Evolutionary conservation across 2,329 filamentous ascomycete genomes (phyloP).

Genomic region (Ophiostoma australiae): DNA sequence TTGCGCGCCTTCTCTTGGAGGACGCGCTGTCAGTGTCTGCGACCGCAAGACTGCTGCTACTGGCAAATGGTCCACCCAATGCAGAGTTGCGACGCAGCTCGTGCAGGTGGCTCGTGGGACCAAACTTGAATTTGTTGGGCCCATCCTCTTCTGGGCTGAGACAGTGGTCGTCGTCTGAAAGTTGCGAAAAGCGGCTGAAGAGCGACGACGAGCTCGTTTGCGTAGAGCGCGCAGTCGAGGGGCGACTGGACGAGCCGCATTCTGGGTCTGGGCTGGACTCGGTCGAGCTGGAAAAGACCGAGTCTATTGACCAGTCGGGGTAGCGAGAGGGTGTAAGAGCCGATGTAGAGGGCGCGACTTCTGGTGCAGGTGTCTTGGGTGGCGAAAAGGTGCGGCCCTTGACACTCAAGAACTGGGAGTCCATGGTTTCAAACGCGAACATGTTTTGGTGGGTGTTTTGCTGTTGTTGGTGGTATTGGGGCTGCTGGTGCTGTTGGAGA

Average conservation of each 20-base stretch:
- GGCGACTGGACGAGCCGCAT: slow-evolving; percentile 47
- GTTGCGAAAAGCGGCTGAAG: slow-evolving; percentile 52
- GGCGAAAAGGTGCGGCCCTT: slow-evolving; percentile 46
- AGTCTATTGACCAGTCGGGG: slow-evolving; percentile 57
- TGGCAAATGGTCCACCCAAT: slow-evolving; percentile 14
- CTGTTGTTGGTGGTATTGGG: slow-evolving; percentile 4
- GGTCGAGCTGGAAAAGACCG: slow-evolving; percentile 49
- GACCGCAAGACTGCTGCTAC: slow-evolving; percentile 19
- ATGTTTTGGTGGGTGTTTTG: background rate
- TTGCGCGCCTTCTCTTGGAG: background rate
- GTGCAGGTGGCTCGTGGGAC: background rate
- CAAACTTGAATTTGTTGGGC: slow-evolving; percentile 32
- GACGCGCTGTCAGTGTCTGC: slow-evolving; percentile 6
- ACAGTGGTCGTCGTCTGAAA: slow-evolving; percentile 53
- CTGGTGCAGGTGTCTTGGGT: slow-evolving; percentile 56
- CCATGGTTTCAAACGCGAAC: slow-evolving; percentile 25
- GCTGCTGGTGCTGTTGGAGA: background rate
- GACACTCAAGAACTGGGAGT: slow-evolving; percentile 32
- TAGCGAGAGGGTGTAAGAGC: slow-evolving; percentile 40
- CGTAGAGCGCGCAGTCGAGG: slow-evolving; percentile 56
- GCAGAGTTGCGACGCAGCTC: slow-evolving; percentile 23
- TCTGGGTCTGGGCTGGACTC: slow-evolving; percentile 57
- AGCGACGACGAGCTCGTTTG: slow-evolving; percentile 52
- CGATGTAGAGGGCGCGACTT: slow-evolving; percentile 39
- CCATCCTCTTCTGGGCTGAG: slow-evolving; percentile 47